Conservation (phyloP, 2,329 filamentous ascomycete species). For the Beauveria asiatica region DNA sequence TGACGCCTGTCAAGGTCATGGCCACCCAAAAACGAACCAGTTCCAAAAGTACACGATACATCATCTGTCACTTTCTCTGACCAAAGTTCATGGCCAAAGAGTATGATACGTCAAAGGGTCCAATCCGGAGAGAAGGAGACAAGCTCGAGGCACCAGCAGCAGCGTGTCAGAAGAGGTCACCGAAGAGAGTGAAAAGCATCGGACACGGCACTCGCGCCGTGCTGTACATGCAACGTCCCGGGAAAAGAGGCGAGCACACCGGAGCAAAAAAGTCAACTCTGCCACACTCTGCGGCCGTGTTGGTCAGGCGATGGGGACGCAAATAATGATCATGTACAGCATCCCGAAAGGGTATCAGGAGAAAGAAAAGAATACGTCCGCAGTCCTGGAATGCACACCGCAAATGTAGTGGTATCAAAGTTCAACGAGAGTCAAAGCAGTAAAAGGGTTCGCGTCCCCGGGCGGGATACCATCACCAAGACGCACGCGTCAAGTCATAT, state of each 20-base stretch:
- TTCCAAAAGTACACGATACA: neutral
- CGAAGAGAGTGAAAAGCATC: neutral
- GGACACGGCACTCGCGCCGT: neutral
- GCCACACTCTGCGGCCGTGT: neutral
- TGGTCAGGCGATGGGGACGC: neutral
- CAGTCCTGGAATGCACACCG: neutral
- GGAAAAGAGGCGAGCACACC: neutral
- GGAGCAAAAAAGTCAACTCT: neutral
- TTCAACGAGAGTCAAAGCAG: neutral
- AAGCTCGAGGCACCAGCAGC: neutral
- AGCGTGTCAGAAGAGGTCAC: neutral
- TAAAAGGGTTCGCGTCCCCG: neutral
- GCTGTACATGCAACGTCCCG: neutral
- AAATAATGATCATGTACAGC: neutral
- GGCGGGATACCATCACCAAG: neutral
- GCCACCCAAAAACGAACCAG: too few relatives aligned
- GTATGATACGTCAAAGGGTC: neutral
- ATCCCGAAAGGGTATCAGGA: neutral
- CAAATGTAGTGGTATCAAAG: conserved; percentile 1
- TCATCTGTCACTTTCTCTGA: neutral
- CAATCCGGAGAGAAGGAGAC: neutral
- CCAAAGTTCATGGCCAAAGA: neutral
- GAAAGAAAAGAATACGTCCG: neutral
- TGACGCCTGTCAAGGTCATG: too few relatives aligned
- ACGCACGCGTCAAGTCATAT: neutral